Evolutionary conservation across 371 early-diverging fungal species (phyloP).

Genomic region (Circinella umbellata): DNA sequence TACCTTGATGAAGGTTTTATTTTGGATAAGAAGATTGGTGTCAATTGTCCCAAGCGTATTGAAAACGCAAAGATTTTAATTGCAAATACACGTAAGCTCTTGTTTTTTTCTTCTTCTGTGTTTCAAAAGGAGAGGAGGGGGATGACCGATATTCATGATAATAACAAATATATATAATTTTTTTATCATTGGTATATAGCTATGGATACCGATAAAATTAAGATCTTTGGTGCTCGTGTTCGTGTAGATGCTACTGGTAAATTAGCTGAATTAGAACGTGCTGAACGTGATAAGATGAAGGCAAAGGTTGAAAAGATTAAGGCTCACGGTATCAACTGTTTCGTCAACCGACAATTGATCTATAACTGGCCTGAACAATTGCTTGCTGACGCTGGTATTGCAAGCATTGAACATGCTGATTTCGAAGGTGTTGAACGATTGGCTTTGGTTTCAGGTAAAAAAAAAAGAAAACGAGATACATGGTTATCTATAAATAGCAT

Average conservation of each 20-base stretch:
- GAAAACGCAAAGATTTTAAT: slow-evolving; percentile 97
- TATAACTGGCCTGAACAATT: slow-evolving; percentile 99
- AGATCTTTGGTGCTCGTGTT: slow-evolving; percentile 99
- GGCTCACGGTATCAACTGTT: slow-evolving; percentile 97
- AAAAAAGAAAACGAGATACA: too few species aligned
- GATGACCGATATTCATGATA: neutral
- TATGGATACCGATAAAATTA: slow-evolving; percentile 99
- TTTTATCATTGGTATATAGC: slow-evolving; percentile 52
- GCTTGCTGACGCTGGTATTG: slow-evolving; percentile 95
- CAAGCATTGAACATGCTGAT: slow-evolving; percentile 99
- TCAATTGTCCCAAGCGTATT: slow-evolving; percentile 95
- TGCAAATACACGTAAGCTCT: slow-evolving; percentile 93
- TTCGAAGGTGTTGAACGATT: slow-evolving; percentile 99
- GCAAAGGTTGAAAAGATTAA: slow-evolving; percentile 99
- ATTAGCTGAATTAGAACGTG: slow-evolving; percentile 98
- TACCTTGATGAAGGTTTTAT: slow-evolving; percentile 99
- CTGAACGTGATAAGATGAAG: slow-evolving; percentile 99
- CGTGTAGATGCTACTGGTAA: slow-evolving; percentile 97
- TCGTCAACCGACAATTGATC: slow-evolving; percentile 99
- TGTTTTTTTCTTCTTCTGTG: neutral
- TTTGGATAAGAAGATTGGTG: slow-evolving; percentile 98
- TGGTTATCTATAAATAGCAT: too few species aligned
- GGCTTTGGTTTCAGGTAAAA: slow-evolving; percentile 85
- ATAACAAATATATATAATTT: neutral
- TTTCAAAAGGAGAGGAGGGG: too few species aligned